Evolutionary conservation across 495 filamentous ascomycete genomes (phyloP).

Genomic region (Penicillium atrosanguineum): DNA sequence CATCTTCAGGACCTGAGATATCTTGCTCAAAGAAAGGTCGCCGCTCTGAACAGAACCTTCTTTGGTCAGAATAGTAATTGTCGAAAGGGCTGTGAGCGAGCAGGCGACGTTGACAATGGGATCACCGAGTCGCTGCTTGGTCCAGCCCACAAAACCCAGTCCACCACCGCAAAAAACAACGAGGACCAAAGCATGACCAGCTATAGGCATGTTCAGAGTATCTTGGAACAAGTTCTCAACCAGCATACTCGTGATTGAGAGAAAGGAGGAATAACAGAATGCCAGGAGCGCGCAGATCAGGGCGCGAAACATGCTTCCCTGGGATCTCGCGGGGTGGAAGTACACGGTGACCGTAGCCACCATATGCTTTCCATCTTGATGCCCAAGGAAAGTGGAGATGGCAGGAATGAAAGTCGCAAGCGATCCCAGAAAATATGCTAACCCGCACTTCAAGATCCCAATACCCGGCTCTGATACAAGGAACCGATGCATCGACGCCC

Average conservation of each 20-base stretch:
- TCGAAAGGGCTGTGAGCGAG: constrained; percentile 84
- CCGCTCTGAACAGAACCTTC: constrained; percentile 82
- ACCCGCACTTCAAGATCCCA: constrained; percentile 85
- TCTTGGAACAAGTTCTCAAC: constrained; percentile 73
- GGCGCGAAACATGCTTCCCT: constrained; percentile 89
- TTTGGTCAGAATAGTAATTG: constrained; percentile 90
- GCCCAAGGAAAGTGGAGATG: constrained; percentile 70
- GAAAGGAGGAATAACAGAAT: constrained; percentile 75
- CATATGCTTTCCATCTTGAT: constrained; percentile 94
- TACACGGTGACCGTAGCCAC: constrained; percentile 92
- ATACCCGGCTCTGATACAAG: constrained; percentile 58
- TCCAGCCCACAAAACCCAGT: constrained; percentile 87
- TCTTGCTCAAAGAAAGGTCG: constrained; percentile 76
- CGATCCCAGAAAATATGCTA: constrained; percentile 88
- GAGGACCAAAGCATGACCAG: constrained; percentile 81
- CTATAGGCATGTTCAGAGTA: constrained; percentile 56
- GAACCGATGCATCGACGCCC: constrained; percentile 33
- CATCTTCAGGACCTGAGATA: constrained; percentile 87
- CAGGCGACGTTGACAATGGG: constrained; percentile 89
- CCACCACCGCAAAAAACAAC: constrained; percentile 87
- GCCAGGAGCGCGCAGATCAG: constrained; percentile 78
- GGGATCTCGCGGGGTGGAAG: constrained; percentile 90
- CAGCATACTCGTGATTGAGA: constrained; percentile 85
- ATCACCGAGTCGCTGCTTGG: constrained; percentile 81
- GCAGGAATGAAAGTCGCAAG: constrained; percentile 80